A percentile compares a stretch with the other conserved stretches of the same genome.
phyloP scores from a whole-genome alignment of 2,329 filamentous ascomycete genomes.

The Fusarium fracticaudum region DNA sequence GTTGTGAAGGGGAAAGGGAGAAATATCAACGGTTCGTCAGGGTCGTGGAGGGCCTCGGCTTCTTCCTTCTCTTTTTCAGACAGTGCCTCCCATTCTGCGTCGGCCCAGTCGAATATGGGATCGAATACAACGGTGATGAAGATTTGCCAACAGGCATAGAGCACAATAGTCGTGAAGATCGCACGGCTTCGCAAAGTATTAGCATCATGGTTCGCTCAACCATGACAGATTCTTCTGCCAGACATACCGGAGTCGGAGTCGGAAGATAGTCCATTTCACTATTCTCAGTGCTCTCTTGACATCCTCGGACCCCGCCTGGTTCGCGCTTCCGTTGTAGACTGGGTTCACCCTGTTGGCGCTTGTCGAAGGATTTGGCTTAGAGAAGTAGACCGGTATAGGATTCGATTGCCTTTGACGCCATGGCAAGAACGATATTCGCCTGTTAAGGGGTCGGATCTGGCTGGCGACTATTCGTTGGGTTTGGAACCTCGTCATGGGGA shows the following conservation, averaged over 20 bases:
- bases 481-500: conserved; percentile 23
- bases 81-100: conserved; percentile 54
- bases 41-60: conserved; percentile 53
- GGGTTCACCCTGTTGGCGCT: background rate
- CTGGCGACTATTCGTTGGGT: conserved; percentile 35
- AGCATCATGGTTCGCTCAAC: conserved; percentile 1
- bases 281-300: conserved; percentile 31
- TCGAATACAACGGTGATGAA: conserved; percentile 59
- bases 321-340: background rate
- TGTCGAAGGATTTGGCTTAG: conserved; percentile 18
- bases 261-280: conserved; percentile 28
- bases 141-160: conserved; percentile 53
- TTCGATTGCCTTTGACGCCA: conserved; percentile 43
- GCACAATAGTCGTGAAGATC: conserved; percentile 46
- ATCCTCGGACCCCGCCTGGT: conserved; percentile 11
- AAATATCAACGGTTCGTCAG: conserved; percentile 60
- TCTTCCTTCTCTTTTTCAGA: conserved; percentile 56
- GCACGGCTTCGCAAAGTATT: conserved; percentile 37
- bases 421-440: conserved; percentile 49
- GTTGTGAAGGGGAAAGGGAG: conserved; percentile 71
- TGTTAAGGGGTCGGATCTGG: conserved; percentile 30
- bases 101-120: conserved; percentile 54
- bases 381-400: conserved; percentile 48
- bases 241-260: conserved; percentile 44
- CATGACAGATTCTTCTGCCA: background rate